Evolutionary conservation across 73 alveolate species (phyloP).

Genomic region (Paramecium biaurelia): DNA sequence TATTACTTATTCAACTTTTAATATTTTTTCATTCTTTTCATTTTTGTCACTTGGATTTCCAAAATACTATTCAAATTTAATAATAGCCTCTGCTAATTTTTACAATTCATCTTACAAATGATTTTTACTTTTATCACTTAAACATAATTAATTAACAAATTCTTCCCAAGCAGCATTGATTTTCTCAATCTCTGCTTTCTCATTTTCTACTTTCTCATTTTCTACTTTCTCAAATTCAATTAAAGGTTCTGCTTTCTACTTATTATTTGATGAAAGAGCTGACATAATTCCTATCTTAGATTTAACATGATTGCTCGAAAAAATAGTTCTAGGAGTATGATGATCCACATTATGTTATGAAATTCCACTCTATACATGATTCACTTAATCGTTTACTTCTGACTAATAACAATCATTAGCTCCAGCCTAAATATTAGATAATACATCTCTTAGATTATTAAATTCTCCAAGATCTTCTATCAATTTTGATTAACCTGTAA

Average conservation of each 20-base stretch:
- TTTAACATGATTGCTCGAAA: neutral
- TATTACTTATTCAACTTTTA: conserved; percentile 5
- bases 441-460: neutral
- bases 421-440: neutral
- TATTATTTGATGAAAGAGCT: neutral
- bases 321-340: neutral
- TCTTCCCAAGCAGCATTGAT: neutral
- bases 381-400: neutral
- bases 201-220: neutral
- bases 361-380: neutral
- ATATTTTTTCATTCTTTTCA: neutral
- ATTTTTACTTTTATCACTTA: neutral
- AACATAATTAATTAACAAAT: neutral
- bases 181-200: neutral
- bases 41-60: neutral
- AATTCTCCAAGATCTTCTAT: neutral
- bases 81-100: neutral
- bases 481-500: neutral
- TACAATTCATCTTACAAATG: neutral
- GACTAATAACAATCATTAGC: neutral
- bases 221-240: conserved; percentile 1
- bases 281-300: neutral
- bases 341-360: neutral
- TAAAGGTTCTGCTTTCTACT: neutral
- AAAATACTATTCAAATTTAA: neutral